Percentiles rank a stretch among this genome's conserved stretches.
Conservation (phyloP, 2,329 filamentous ascomycete species). For the Coniochaeta ligniaria region DNA sequence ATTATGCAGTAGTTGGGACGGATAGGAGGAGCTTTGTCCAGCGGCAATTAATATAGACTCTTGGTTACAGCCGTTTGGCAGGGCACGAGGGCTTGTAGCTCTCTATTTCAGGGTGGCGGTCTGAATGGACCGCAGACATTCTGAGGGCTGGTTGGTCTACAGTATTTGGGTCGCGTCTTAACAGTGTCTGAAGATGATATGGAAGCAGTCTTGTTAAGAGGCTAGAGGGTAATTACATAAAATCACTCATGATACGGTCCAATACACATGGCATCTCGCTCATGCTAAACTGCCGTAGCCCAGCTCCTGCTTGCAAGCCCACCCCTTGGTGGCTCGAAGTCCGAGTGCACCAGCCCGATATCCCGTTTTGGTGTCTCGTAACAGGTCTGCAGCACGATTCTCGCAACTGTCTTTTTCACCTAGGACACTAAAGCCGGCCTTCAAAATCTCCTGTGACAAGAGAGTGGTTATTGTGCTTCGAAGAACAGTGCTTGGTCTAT, state of each 20-base stretch:
- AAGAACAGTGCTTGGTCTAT: constrained; percentile 1
- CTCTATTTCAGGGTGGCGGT: neutral
- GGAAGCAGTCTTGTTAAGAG: neutral
- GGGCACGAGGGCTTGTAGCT: neutral
- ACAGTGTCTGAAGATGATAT: neutral
- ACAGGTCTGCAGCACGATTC: neutral
- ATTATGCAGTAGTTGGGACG: neutral
- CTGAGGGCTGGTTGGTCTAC: neutral
- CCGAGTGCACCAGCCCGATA: neutral
- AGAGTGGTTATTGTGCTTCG: neutral
- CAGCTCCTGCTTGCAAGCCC: neutral
- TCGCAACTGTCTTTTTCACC: neutral
- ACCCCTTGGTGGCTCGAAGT: neutral
- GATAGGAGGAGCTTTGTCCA: neutral
- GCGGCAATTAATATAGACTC: neutral
- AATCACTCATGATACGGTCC: neutral
- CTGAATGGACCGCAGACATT: neutral
- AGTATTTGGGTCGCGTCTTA: neutral
- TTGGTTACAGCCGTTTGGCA: neutral
- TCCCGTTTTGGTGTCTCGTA: neutral
- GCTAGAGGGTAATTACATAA: neutral
- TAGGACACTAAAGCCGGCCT: neutral
- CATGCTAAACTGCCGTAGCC: neutral
- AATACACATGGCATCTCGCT: neutral
- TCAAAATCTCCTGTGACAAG: neutral